Evolutionary conservation across 2,329 filamentous ascomycete species (phyloP), one percentile per base, ranked within the genome.

Genomic region (Cladosporium velox): DNA sequence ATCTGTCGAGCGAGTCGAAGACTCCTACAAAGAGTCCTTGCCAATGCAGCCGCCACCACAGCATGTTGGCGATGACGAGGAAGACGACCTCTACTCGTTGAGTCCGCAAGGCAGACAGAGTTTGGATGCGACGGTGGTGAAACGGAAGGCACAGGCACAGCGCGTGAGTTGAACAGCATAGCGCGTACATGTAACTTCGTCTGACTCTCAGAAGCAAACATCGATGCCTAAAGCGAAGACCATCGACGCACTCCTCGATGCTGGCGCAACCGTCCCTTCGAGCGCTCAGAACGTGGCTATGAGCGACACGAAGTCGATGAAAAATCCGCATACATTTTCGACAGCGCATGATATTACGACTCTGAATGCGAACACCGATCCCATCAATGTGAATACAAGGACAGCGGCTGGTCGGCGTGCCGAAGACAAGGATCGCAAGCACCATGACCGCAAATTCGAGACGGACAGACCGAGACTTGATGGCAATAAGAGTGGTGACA

Each of bases 41-140:
- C 30, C 18, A 5, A 51, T 24, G 28, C 24, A n/a, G 34, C 14
- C 21, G 58, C 47, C 58, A 24, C 52, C 65, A 12, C 59, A 67
- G 38, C 65, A 24, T 4, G 24, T 28, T 26, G 34, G 64, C 11
- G 44, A 64, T 28, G 66, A 65, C 7, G 66, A 69, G 2, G 67
- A 68, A 18, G 67, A 70, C 30, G 69, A 70, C 7, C 59, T 72
- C 12, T 71, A 71, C 63, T 35, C 28, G 11, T 7, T 67, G n/a
- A 71, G 67, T 28, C 71, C 71, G n/a, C 52, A 67, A 26, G 67
- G 60, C 14, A 68, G 61, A 32, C 49, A 21, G 14, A 51, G 59
- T 30, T 26, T 59, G 21, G 54, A 58, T 7, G 5, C 67, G 1
- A 30, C 51, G 24, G 5, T 54, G 47, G n/a, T 24, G 26, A 24